A percentile compares a stretch with the other conserved stretches of the same genome.
phyloP scores from a whole-genome alignment of 2,329 filamentous ascomycete genomes.

The Alternaria alternata region DNA sequence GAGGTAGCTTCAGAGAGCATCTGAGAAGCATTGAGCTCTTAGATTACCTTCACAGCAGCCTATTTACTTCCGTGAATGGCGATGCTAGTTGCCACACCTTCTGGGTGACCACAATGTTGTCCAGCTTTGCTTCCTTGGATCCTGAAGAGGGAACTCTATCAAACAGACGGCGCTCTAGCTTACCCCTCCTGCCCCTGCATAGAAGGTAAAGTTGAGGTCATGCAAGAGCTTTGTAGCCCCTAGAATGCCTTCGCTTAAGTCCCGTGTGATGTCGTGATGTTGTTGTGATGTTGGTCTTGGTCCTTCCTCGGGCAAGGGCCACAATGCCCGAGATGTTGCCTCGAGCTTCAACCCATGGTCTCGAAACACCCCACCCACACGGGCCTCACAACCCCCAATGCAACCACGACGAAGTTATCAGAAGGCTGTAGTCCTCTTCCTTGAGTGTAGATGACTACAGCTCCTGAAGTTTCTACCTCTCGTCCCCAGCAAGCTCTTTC shows the following conservation, averaged over 20 bases:
- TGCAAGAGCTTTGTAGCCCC: neutral
- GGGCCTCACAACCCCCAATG: neutral
- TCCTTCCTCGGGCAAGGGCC: neutral
- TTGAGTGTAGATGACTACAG: neutral
- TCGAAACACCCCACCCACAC: constrained; percentile 1
- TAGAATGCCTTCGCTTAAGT: neutral
- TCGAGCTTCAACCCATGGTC: neutral
- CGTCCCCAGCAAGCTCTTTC: neutral
- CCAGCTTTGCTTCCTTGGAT: constrained; percentile 2
- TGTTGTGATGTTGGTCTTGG: constrained; percentile 1
- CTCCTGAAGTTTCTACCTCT: neutral
- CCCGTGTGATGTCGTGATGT: neutral
- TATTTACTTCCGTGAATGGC: constrained; percentile 12
- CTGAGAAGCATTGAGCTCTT: neutral
- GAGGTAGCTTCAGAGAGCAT: constrained; percentile 1
- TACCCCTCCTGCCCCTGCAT: neutral
- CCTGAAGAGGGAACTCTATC: neutral
- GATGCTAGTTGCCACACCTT: neutral
- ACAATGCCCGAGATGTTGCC: neutral
- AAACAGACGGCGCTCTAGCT: neutral
- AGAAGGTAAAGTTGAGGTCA: constrained; percentile 3
- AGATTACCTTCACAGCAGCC: neutral
- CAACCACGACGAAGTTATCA: neutral
- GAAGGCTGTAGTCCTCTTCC: neutral
- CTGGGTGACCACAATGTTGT: neutral